Evolutionary conservation across 139 green algal species (phyloP).

Genomic region (Auxenochlorella pyrenoidosa): DNA sequence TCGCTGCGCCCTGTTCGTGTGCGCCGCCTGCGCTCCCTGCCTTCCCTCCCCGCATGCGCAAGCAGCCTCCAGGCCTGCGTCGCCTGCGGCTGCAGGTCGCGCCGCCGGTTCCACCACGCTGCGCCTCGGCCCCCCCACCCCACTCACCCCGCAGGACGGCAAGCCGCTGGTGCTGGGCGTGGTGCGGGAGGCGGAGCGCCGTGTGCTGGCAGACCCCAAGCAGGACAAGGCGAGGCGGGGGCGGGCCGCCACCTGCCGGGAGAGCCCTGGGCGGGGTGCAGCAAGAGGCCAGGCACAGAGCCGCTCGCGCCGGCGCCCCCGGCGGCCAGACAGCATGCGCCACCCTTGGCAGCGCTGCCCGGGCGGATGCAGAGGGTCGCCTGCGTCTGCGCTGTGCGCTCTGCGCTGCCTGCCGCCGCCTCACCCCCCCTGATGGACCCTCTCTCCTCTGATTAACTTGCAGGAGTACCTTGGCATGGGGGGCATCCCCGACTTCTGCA

Average conservation of each 20-base stretch:
- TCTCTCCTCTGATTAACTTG: slow-evolving; percentile 59
- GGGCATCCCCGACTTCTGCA: slow-evolving; percentile 89
- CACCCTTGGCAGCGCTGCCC: no score
- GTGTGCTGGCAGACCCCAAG: slow-evolving; percentile 76
- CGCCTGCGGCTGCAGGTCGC: neutral
- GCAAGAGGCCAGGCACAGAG: no score
- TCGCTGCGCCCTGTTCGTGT: neutral
- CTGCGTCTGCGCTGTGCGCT: no score
- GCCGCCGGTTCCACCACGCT: neutral
- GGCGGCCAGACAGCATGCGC: no score
- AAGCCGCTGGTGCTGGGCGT: slow-evolving; percentile 94
- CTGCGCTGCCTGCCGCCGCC: no score
- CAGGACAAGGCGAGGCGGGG: slow-evolving; percentile 89
- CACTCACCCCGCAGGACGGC: slow-evolving; percentile 64
- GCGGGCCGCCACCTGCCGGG: neutral
- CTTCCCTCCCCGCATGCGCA: no score
- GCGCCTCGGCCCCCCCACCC: no score
- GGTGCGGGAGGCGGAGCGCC: slow-evolving; percentile 91
- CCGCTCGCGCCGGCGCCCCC: no score
- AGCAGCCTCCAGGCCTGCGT: no score
- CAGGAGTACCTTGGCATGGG: slow-evolving; percentile 90
- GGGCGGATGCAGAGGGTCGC: no score
- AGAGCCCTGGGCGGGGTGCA: no score
- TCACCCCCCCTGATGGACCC: neutral
- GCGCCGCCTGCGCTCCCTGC: neutral